Evolutionary conservation across 2,329 filamentous ascomycete genomes (phyloP), one percentile per base, ranked within the genome.

Genomic region (Elsinoe ampelina): DNA sequence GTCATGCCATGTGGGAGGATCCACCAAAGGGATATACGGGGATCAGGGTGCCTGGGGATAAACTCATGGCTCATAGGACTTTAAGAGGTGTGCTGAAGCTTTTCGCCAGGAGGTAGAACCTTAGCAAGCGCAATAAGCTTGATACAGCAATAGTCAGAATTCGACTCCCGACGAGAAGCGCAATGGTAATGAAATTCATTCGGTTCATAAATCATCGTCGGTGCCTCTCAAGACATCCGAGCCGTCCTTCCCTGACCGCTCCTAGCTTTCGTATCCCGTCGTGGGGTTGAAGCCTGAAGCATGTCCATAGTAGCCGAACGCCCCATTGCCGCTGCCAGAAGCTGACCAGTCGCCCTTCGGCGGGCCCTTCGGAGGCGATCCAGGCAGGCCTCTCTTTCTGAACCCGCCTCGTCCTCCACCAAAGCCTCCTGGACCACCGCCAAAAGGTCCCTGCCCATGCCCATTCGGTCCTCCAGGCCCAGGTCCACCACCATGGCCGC

Each of bases 1-100:
- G 62, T 5, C 62, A 63, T 58, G 58, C 62, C 3, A 63, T 63
- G 62, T 63, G 62, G 62, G 62, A 63, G 15, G 58, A 61, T 13
- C 62, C 62, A 15, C 61, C 62, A 12, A 61, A 59, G 38, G 48
- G 48, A 4, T 52, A 52, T 39, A 52, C 48, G 58, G 60, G 13
- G 60, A 63, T 61, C n/a, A 57, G 61, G 55, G 59, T 63, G 13
- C 61, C 61, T 11, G 59, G 59, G 4, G 54, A 47, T 8, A 59
- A 62, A 51, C 35, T 63, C 12, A 62, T 63, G 62, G 62, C 61
- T 20, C 62, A 63, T 57, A 60, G 60, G 30, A 58, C 60, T 15
- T 39, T 62, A 19, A 58, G 59, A 45, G 61, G 61, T 10, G 61
- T 62, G 32, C 36, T 63, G 42, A 61, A 56, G 43, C 52, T 62